Base-by-base conservation (phyloP, 2,329 filamentous ascomycete genomes). In the Claviceps arundinis region DNA sequence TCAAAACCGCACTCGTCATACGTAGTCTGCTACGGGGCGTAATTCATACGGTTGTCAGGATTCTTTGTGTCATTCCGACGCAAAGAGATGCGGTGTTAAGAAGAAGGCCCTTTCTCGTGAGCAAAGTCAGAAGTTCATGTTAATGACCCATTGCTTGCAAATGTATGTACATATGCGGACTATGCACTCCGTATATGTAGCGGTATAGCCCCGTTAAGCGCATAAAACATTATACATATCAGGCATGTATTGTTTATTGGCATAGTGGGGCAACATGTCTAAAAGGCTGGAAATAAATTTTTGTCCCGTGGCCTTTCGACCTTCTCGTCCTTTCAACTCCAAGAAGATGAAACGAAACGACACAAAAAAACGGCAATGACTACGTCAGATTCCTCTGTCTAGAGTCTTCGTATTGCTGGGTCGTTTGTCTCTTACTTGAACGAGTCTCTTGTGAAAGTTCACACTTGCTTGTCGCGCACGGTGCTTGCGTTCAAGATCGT, bases 341-440 rank as follows among this genome's bases (percentile, higher is more conserved):
- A 56, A 49, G 45, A 51, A 56, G 56, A 67, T 67, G 64, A 64
- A 64, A 66, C 62, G 64, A 63, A 59, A 63, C 58, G 17, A 37
- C 24, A 6, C 11, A 9, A 34, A 17, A 24, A 62, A 61, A 56
- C 57, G 61, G 61, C 60, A 55, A 66, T 66, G 63, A 64, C 56
- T 55, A 58, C 59, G 57, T 34, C 26, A 16, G 30, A 14, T 37
- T 38, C 41, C 45, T 44, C 50, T 52, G 34, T 44, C 54, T 49
- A 55, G 56, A 55, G 54, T 62, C 55, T 61, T 59, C 62, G 59
- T 58, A 60, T 60, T 57, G 58, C 58, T 54, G 56, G 55, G 52
- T 54, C 44, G 41, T 56, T 43, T 57, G 57, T 59, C 40, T 4
- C 19, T 22, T 17, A 24, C 16, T 16, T 44, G 19, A 9, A 14